Evolutionary conservation across 345 rosid genomes (phyloP), one percentile per base, ranked within the genome.

Genomic region (Mangifera indica): DNA sequence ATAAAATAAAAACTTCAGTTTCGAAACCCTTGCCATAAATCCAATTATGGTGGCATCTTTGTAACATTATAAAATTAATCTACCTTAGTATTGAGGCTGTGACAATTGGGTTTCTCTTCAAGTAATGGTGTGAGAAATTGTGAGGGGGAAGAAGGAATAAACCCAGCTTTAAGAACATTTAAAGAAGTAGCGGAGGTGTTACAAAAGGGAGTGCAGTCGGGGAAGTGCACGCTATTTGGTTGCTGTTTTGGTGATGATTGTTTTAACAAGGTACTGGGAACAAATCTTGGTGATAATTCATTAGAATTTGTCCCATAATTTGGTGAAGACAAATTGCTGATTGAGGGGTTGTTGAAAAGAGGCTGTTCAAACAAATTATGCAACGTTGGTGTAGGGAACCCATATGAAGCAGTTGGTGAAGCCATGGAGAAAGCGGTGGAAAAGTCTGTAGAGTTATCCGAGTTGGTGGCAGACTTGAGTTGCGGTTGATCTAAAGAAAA

Each of bases 141-240:
- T 1, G 83, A 73, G 37, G 80, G 84, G 63, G 76, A 26, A 1
- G 77, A 72, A 14, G 81, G 71, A 40, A 60, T 77, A 77, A 73
- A 74, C 24, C 61, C 63, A 0, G 81, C 18, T 81, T 80, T 78
- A 17, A 46, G 74, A 63, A 76, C 81, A 56, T 74, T 82, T 37
- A 53, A 20, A 48, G 77, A 10, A 11, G 78, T 44, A 1, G 85
- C 69, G 18, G 84, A 77, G 25, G 86, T 72, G 69, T 85, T 82
- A 87, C 85, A 84, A 6, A 79, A 84, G 14, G 80, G 73, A 5
- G 87, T 49, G 61, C 83, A 81, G 78, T 86, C 79, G 52, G 90
- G 79, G 71, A 86, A 82, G 25, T 84, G 87, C 52, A 86, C 60
- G 63, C 72, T 72, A 56, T 34, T 72, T 1, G 78, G 77, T 24